Conservation (phyloP, 805 yeast genomes). For the Starmerella lactis-condensi region DNA sequence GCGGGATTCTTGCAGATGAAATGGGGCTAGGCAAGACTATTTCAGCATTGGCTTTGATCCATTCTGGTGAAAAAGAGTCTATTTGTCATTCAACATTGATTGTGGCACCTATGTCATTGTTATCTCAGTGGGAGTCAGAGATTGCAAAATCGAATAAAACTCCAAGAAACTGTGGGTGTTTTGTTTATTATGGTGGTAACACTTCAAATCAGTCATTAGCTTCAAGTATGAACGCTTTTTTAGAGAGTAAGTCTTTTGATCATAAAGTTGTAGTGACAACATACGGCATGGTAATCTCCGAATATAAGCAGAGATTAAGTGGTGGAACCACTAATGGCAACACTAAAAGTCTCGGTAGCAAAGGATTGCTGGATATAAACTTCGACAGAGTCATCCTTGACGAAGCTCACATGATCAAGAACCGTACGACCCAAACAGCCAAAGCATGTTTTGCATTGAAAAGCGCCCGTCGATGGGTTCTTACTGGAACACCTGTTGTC, state of each 20-base stretch:
- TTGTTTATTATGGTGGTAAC: conserved; percentile 60
- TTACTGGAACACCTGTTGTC: conserved; percentile 87
- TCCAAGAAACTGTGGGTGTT: conserved; percentile 15
- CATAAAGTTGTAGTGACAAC: conserved; percentile 67
- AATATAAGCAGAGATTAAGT: conserved; percentile 34
- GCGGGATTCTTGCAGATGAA: conserved; percentile 89
- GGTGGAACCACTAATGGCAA: conserved; percentile 13
- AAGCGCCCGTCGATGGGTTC: conserved; percentile 56
- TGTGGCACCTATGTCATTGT: conserved; percentile 74
- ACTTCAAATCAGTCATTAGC: not conserved
- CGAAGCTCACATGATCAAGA: conserved; percentile 81
- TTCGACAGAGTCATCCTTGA: conserved; percentile 66
- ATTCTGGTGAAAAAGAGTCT: conserved; percentile 28
- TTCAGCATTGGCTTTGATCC: conserved; percentile 55
- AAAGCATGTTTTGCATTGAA: conserved; percentile 52
- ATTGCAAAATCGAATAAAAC: conserved; percentile 32
- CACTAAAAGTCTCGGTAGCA: conserved; percentile 10
- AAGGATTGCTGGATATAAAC: conserved; percentile 50
- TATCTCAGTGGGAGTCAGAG: conserved; percentile 84
- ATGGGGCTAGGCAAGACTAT: conserved; percentile 95
- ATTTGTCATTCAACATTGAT: conserved; percentile 35
- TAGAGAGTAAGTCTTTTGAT: conserved; percentile 28
- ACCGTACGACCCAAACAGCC: conserved; percentile 59
- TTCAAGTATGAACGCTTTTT: conserved; percentile 29
- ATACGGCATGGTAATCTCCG: conserved; percentile 70